A percentile compares a stretch with the other conserved stretches of the same genome.
phyloP scores from a whole-genome alignment of 176 grass and related monocot genomes.

The Musa schizocarpa region DNA sequence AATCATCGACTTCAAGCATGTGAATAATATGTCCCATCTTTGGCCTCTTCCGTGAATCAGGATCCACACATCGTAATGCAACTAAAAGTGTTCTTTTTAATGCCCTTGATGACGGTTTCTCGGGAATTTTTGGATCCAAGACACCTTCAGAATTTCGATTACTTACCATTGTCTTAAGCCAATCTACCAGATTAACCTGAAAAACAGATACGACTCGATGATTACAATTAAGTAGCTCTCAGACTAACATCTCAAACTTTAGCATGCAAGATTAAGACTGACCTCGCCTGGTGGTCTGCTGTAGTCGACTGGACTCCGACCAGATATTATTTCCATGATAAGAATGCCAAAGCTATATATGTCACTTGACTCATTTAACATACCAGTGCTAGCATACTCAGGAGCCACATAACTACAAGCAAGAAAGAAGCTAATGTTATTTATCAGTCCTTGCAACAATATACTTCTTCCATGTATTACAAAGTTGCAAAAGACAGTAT shows the following conservation, averaged over 20 bases:
- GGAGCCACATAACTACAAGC: conserved; percentile 8
- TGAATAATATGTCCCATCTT: conserved; percentile 17
- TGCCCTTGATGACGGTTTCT: conserved; percentile 1
- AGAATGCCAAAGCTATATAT: conserved; percentile 14
- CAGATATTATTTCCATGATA: conserved; percentile 10
- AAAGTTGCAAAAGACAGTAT: not conserved
- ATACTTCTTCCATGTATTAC: not conserved
- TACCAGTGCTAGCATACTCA: conserved; percentile 11
- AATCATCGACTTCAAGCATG: conserved; percentile 19
- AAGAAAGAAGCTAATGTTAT: not conserved
- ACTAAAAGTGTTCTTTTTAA: conserved; percentile 7
- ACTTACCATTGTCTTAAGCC: conserved; percentile 6
- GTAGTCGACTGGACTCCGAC: conserved; percentile 10
- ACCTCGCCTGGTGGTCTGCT: conserved; percentile 4
- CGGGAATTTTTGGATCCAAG: conserved; percentile 6
- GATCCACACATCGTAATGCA: conserved; percentile 11
- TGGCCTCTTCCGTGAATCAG: conserved; percentile 13
- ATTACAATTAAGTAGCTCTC: too few species aligned
- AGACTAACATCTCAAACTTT: not conserved
- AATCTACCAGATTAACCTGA: conserved; percentile 18
- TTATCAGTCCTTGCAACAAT: not conserved
- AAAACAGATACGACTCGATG: not conserved
- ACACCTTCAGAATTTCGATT: conserved; percentile 4
- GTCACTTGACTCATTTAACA: conserved; percentile 10
- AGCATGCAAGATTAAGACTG: not conserved